Percentiles rank a stretch among this genome's conserved stretches.
Conservation (phyloP, 257 asterid genomes). For the Apocynum venetum region DNA sequence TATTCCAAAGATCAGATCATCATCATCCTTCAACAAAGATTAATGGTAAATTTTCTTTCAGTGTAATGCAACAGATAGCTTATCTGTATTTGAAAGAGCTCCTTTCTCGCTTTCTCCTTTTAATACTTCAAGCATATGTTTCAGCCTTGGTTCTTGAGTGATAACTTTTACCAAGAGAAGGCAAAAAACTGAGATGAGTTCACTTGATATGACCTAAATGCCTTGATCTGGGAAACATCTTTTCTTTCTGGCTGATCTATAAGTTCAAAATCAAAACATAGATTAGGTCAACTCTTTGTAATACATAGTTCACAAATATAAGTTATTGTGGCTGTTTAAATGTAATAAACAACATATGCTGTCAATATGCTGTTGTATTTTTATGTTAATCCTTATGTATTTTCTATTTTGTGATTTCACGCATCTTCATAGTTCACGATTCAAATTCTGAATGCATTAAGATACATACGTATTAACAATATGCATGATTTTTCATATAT, state of each 20-base stretch:
- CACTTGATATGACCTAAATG: not conserved
- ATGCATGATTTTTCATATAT: slow-evolving; percentile 8
- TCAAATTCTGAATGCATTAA: not conserved
- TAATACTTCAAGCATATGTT: not conserved
- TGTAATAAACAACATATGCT: not conserved
- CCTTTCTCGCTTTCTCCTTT: not conserved
- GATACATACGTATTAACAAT: not conserved
- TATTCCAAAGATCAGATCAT: slow-evolving; percentile 92
- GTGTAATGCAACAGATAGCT: not conserved
- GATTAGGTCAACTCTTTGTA: not conserved
- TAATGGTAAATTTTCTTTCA: slow-evolving; percentile 43
- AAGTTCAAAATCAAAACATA: not conserved
- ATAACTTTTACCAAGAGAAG: too few species aligned
- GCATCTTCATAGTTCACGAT: not conserved
- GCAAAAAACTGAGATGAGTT: not conserved
- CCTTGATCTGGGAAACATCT: not conserved
- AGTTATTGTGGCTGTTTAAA: not conserved
- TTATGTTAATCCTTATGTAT: not conserved
- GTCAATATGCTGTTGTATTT: not conserved
- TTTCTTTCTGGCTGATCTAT: not conserved
- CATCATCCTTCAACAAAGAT: slow-evolving; percentile 72
- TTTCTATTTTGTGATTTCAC: not conserved
- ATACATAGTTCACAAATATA: not conserved
- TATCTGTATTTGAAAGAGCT: not conserved
- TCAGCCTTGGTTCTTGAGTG: not conserved